These are phyloP conservation scores for Candida arabinofermentans DNA, from an alignment of 805 yeast genomes.

Conservation along the genomic window DNA sequence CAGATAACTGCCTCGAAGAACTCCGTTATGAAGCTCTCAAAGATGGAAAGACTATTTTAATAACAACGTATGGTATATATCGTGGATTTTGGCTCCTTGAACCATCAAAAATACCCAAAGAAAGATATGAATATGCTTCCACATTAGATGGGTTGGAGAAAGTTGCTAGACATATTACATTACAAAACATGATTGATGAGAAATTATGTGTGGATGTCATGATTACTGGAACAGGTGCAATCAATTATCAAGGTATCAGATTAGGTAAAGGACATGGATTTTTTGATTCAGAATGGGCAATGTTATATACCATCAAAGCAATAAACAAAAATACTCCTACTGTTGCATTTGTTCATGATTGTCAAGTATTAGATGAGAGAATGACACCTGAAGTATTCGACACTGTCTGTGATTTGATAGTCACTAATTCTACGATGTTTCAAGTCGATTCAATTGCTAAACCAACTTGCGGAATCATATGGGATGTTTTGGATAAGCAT, in stretches of 20 bases:
- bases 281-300: constrained; percentile 32
- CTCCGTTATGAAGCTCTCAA: constrained; percentile 22
- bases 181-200: constrained; percentile 14
- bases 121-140: constrained; percentile 22
- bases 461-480: constrained; percentile 26
- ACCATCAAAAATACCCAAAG: constrained; percentile 20
- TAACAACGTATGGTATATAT: constrained; percentile 29
- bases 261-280: constrained; percentile 32
- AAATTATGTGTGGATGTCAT: constrained; percentile 20
- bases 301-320: constrained; percentile 25
- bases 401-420: constrained; percentile 29
- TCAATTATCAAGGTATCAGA: constrained; percentile 27
- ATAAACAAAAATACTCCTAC: constrained; percentile 20
- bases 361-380: constrained; percentile 26
- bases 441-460: constrained; percentile 17
- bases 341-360: constrained; percentile 30
- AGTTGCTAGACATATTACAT: constrained; percentile 16
- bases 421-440: constrained; percentile 22
- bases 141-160: constrained; percentile 31
- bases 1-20: constrained; percentile 30
- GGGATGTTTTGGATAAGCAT: constrained; percentile 25
- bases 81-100: constrained; percentile 27
- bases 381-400: constrained; percentile 28
- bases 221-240: constrained; percentile 32
- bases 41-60: constrained; percentile 24